Percentiles rank a stretch among this genome's conserved stretches.
Evolutionary conservation across 352 stramenopile species (phyloP).

Genomic region (Phytophthora cryptogea): DNA sequence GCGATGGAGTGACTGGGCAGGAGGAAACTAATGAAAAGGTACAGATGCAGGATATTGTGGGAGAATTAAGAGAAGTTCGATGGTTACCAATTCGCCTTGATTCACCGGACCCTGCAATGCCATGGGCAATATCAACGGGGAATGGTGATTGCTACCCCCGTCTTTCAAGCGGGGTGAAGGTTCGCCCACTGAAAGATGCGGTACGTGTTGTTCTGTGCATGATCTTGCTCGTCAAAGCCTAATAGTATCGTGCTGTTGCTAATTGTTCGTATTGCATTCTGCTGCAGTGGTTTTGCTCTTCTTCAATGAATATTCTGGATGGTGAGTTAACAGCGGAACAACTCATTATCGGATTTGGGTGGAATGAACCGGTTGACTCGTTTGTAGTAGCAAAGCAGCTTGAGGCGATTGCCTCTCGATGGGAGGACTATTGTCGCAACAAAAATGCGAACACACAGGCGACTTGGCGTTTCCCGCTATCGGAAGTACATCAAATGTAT

Average conservation of each 20-base stretch:
- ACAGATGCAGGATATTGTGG: constrained; percentile 34
- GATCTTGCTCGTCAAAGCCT: not conserved
- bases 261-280: constrained; percentile 8
- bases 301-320: constrained; percentile 51
- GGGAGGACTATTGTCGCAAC: constrained; percentile 27
- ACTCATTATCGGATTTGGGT: constrained; percentile 62
- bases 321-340: constrained; percentile 58
- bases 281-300: constrained; percentile 70
- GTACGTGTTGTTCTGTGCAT: constrained; percentile 37
- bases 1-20: constrained; percentile 12
- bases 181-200: constrained; percentile 57
- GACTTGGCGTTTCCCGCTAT: constrained; percentile 41
- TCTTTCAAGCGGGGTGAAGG: constrained; percentile 47
- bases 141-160: constrained; percentile 3
- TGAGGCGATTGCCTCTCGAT: constrained; percentile 45
- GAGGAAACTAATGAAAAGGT: constrained; percentile 13
- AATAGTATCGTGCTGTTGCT: constrained; percentile 16
- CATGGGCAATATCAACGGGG: constrained; percentile 44
- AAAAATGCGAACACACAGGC: constrained; percentile 3
- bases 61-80: constrained; percentile 35
- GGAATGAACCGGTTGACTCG: constrained; percentile 45
- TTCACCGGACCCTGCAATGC: constrained; percentile 51
- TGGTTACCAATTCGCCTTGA: constrained; percentile 48
- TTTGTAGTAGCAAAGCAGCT: constrained; percentile 59
- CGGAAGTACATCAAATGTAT: constrained; percentile 66